Percentiles rank a stretch among this genome's conserved stretches.
phyloP scores from a whole-genome alignment of 163 green algal species.

The Prototheca wickerhamii region DNA sequence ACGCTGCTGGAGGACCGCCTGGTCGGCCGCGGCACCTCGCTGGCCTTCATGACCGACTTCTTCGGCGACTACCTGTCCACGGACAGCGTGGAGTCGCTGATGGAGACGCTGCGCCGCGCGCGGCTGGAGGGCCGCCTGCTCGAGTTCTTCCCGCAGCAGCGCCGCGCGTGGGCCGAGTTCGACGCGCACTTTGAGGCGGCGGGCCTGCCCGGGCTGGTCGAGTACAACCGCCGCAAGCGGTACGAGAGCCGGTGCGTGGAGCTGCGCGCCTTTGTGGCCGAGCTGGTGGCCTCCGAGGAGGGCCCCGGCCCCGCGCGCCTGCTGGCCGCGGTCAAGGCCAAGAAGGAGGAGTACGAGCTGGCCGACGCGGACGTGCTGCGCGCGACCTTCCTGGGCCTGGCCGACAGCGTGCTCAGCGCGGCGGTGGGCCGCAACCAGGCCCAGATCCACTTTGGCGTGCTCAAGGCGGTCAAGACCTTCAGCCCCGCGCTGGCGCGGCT shows the following conservation, averaged over 20 bases:
- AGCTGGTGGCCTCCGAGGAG: conserved; percentile 56
- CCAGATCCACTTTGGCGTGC: conserved; percentile 51
- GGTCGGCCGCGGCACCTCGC: conserved; percentile 77
- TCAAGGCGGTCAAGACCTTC: conserved; percentile 74
- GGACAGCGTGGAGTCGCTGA: conserved; percentile 47
- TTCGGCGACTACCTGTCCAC: conserved; percentile 67
- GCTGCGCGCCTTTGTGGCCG: conserved; percentile 58
- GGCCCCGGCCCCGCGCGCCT: conserved; percentile 37
- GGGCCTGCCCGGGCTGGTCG: conserved; percentile 62
- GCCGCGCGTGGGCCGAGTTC: conserved; percentile 68
- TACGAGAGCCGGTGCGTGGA: conserved; percentile 59
- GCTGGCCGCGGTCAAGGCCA: conserved; percentile 47
- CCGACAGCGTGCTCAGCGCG: conserved; percentile 13
- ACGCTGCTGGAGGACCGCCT: conserved; percentile 83
- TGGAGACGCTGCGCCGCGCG: conserved; percentile 68
- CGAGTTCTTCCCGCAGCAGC: conserved; percentile 89
- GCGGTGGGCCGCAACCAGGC: conserved; percentile 27
- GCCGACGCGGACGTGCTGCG: conserved; percentile 44
- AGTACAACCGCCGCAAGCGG: conserved; percentile 81
- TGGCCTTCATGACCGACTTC: conserved; percentile 70
- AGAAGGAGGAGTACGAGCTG: conserved; percentile 56
- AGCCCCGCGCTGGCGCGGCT: conserved; percentile 66
- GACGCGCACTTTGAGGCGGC: conserved; percentile 70
- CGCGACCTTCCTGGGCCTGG: conserved; percentile 24
- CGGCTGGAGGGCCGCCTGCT: conserved; percentile 74